Percentiles rank a stretch among this genome's conserved stretches.
Evolutionary conservation across 768 basidiomycete genomes (phyloP).

Genomic region (Lactifluus subvellereus): DNA sequence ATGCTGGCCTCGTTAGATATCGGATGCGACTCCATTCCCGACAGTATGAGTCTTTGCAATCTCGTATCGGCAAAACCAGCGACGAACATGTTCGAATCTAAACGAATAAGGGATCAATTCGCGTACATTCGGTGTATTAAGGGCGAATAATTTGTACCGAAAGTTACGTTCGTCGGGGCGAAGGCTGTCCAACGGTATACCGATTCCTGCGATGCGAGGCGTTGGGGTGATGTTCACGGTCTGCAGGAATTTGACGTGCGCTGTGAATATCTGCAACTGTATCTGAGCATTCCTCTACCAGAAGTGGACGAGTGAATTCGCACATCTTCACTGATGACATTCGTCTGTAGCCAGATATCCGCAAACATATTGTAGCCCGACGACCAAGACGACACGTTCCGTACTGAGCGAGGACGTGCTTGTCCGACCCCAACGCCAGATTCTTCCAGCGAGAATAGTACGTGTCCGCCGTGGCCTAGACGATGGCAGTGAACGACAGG

Average conservation of each 20-base stretch:
- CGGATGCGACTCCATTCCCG: background rate
- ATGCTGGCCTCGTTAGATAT: background rate
- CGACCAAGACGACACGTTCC: slow-evolving; percentile 15
- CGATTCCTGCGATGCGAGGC: background rate
- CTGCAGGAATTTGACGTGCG: slow-evolving; percentile 16
- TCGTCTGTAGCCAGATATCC: slow-evolving; percentile 18
- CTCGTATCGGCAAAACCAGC: slow-evolving; percentile 1
- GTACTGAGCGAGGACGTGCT: slow-evolving; percentile 15
- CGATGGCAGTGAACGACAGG: background rate
- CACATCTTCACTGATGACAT: slow-evolving; percentile 10
- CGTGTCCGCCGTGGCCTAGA: background rate
- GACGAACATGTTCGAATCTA: slow-evolving; percentile 21
- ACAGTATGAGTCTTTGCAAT: background rate
- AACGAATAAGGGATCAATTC: background rate
- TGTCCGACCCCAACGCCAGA: slow-evolving; percentile 12
- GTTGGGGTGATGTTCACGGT: background rate
- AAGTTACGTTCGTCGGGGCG: slow-evolving; percentile 4
- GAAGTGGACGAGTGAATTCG: background rate
- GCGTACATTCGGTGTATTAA: background rate
- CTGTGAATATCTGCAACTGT: slow-evolving; percentile 1
- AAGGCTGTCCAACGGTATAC: slow-evolving; percentile 18
- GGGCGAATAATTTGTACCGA: background rate
- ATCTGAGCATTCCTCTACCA: background rate
- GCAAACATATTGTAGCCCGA: slow-evolving; percentile 21
- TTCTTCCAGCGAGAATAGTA: slow-evolving; percentile 10